Evolutionary conservation across 208 protist species (phyloP).

Genomic region (Leishmania mexicana): DNA sequence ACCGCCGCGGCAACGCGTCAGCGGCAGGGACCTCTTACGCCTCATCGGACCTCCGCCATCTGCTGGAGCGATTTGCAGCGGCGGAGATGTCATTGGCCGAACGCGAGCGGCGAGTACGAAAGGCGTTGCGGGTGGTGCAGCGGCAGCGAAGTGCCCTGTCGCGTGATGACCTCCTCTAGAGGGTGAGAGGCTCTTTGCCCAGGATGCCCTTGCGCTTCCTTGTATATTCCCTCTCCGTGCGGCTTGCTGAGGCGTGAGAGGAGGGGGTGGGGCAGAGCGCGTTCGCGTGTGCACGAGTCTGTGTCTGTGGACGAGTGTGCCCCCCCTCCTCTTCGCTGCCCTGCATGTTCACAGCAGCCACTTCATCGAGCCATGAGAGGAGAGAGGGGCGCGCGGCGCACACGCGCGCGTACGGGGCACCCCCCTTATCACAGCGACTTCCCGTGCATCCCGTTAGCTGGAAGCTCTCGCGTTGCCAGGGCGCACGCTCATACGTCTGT

Average conservation of each 20-base stretch:
- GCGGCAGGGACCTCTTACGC: not conserved
- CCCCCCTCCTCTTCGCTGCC: not conserved
- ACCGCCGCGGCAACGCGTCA: not conserved
- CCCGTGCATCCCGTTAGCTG: not conserved
- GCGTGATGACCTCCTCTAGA: slow-evolving; percentile 43
- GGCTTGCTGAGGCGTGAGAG: not conserved
- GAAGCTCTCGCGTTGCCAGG: not conserved
- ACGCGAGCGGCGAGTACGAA: slow-evolving; percentile 31
- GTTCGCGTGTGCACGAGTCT: not conserved
- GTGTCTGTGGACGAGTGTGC: not conserved
- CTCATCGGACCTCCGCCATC: slow-evolving; percentile 10
- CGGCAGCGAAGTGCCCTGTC: slow-evolving; percentile 28
- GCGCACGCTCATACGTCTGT: not conserved
- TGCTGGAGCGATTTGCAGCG: slow-evolving; percentile 35
- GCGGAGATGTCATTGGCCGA: slow-evolving; percentile 34
- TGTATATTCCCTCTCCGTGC: not conserved
- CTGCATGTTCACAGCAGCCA: not conserved
- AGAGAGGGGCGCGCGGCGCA: not conserved
- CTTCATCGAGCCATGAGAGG: not conserved
- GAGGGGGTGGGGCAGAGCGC: no score
- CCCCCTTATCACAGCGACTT: not conserved
- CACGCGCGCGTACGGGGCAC: not conserved
- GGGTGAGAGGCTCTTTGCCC: not conserved
- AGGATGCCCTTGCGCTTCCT: not conserved
- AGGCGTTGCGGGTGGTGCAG: slow-evolving; percentile 30